These are phyloP conservation scores for Botrytis cinerea DNA, from an alignment of 2,329 filamentous ascomycete genomes.

Conservation along the genomic window DNA sequence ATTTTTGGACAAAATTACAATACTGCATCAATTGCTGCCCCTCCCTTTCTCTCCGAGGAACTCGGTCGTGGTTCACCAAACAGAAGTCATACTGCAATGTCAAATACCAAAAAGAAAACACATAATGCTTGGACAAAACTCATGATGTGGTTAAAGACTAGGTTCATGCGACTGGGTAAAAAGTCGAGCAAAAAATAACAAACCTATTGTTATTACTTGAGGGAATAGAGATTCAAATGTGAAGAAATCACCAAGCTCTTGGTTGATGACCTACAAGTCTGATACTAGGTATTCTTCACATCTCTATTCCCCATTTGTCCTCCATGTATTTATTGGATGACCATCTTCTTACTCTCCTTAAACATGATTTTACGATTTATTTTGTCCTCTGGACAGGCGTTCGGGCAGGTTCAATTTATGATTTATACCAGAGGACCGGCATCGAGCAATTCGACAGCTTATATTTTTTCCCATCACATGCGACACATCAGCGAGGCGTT, in stretches of 20 bases:
- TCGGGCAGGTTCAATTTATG: slow-evolving; percentile 16
- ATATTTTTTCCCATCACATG: slow-evolving; percentile 22
- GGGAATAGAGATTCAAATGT: not conserved
- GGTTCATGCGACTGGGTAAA: slow-evolving; percentile 47
- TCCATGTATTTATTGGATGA: not conserved
- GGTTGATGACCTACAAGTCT: not conserved
- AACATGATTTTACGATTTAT: slow-evolving; percentile 13
- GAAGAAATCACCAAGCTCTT: not conserved
- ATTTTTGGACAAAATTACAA: slow-evolving; percentile 33
- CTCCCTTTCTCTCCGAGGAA: slow-evolving; percentile 22
- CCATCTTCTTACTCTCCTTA: slow-evolving; percentile 19
- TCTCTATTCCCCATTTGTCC: not conserved
- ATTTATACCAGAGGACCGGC: slow-evolving; percentile 25
- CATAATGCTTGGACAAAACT: slow-evolving; percentile 64
- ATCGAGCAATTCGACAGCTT: slow-evolving; percentile 21
- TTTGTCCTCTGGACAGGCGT: slow-evolving; percentile 22
- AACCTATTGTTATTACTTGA: not conserved
- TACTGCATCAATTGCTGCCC: slow-evolving; percentile 20
- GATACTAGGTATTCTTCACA: not conserved
- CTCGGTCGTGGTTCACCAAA: not conserved
- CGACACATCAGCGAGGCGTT: slow-evolving; percentile 26
- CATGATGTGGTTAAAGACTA: slow-evolving; percentile 64
- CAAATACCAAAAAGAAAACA: slow-evolving; percentile 55
- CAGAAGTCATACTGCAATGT: slow-evolving; percentile 18
- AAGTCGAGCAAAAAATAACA: slow-evolving; percentile 25